These are phyloP conservation scores for Monosporascus cannonballus DNA, from an alignment of 2,329 filamentous ascomycete genomes.

Conservation along the genomic window DNA sequence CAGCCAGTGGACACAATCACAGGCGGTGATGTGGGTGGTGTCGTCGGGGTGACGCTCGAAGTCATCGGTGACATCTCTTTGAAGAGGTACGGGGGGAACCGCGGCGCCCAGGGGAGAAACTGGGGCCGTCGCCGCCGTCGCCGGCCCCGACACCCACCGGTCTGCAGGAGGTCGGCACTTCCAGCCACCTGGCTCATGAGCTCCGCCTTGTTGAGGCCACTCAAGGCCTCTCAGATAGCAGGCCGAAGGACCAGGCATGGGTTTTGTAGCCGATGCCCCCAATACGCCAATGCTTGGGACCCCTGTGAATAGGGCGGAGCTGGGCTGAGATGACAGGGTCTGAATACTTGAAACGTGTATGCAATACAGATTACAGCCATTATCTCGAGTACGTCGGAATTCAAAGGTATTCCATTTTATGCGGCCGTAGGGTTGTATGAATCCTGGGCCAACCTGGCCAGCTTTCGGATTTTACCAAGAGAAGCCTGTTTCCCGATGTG, in stretches of 20 bases:
- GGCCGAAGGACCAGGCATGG: background rate
- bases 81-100: constrained; percentile 2
- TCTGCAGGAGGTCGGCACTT: constrained; percentile 6
- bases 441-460: no score
- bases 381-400: no score
- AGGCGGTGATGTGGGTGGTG: constrained; percentile 11
- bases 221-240: background rate
- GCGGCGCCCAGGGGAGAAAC: background rate
- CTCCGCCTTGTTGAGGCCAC: background rate
- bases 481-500: no score
- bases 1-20: constrained; percentile 6
- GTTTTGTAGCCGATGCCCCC: constrained; percentile 4
- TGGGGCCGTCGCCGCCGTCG: background rate
- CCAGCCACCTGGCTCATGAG: background rate
- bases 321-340: constrained; percentile 1
- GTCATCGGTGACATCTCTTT: constrained; percentile 8
- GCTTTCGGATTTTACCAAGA: no score
- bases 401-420: no score
- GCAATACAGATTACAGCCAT: no score
- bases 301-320: constrained; percentile 8
- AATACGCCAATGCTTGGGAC: constrained; percentile 7
- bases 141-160: constrained; percentile 3
- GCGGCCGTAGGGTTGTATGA: no score
- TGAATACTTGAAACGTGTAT: no score
- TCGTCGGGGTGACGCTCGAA: constrained; percentile 8